Evolutionary conservation across 768 basidiomycete species (phyloP).

Genomic region (Guyanaporus albipodus): DNA sequence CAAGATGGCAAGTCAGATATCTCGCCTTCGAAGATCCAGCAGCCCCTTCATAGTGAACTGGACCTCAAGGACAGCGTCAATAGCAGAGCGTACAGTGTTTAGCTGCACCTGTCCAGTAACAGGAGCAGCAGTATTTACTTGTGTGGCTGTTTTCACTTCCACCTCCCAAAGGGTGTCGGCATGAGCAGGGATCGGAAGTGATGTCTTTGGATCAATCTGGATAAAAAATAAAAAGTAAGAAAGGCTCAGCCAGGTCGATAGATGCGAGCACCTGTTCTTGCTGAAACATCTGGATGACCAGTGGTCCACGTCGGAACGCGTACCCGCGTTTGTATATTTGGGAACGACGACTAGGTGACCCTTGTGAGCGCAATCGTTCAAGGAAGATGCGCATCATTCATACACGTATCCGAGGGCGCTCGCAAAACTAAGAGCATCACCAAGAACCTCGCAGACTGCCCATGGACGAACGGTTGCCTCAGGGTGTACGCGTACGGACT

Average conservation of each 20-base stretch:
- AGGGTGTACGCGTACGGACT: slow-evolving; percentile 77
- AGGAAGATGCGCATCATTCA: slow-evolving; percentile 20
- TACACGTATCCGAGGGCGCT: slow-evolving; percentile 76
- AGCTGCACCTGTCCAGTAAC: slow-evolving; percentile 44
- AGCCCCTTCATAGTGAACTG: slow-evolving; percentile 83
- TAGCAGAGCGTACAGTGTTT: slow-evolving; percentile 63
- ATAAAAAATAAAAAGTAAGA: slow-evolving; percentile 3
- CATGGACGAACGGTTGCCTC: slow-evolving; percentile 86
- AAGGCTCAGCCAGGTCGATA: neutral
- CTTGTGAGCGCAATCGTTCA: slow-evolving; percentile 1
- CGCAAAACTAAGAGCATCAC: slow-evolving; percentile 78
- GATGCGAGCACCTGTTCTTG: slow-evolving; percentile 64
- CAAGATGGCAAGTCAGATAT: slow-evolving; percentile 39
- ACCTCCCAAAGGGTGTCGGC: slow-evolving; percentile 83
- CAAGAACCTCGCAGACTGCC: slow-evolving; percentile 73
- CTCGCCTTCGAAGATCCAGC: slow-evolving; percentile 71
- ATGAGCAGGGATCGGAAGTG: slow-evolving; percentile 73
- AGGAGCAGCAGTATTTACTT: slow-evolving; percentile 60
- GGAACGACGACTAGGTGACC: slow-evolving; percentile 49
- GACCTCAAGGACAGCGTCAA: slow-evolving; percentile 76
- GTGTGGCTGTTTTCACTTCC: slow-evolving; percentile 78
- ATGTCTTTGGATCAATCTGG: slow-evolving; percentile 72
- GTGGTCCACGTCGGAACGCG: slow-evolving; percentile 62
- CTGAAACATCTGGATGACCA: slow-evolving; percentile 81
- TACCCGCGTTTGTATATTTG: slow-evolving; percentile 84